A percentile compares a stretch with the other conserved stretches of the same genome.
phyloP scores from a whole-genome alignment of 306 rosid genomes.

The Casuarina equisetifolia region DNA sequence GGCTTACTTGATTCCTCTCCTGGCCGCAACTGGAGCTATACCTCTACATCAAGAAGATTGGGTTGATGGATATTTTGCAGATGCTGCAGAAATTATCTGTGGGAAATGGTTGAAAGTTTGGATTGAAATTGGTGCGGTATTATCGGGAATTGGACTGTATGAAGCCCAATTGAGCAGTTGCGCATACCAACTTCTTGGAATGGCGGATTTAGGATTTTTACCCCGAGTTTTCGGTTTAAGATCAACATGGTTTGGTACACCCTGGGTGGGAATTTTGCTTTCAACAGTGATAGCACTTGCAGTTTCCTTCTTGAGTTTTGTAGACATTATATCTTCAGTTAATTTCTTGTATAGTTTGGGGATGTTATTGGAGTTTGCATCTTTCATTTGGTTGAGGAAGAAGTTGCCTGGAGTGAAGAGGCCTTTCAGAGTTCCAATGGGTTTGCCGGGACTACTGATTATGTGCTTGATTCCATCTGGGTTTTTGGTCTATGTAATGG shows the following conservation, averaged over 20 bases:
- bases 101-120: slow-evolving; percentile 78
- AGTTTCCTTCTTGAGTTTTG: slow-evolving; percentile 45
- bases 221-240: slow-evolving; percentile 54
- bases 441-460: slow-evolving; percentile 38
- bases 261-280: slow-evolving; percentile 74
- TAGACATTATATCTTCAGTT: slow-evolving; percentile 61
- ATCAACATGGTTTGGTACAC: slow-evolving; percentile 67
- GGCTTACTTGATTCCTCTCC: slow-evolving; percentile 48
- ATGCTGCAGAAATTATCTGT: slow-evolving; percentile 53
- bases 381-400: slow-evolving; percentile 59
- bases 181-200: slow-evolving; percentile 73
- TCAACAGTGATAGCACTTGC: slow-evolving; percentile 52
- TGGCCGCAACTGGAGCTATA: slow-evolving; percentile 53
- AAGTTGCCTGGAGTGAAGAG: slow-evolving; percentile 51
- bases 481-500: slow-evolving; percentile 62
- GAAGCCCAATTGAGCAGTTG: slow-evolving; percentile 81
- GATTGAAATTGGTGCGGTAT: slow-evolving; percentile 71
- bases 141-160: slow-evolving; percentile 60
- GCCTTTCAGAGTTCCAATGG: slow-evolving; percentile 65
- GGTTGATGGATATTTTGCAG: slow-evolving; percentile 56
- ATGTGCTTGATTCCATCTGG: slow-evolving; percentile 74
- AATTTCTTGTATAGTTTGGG: slow-evolving; percentile 87
- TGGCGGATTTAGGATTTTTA: slow-evolving; percentile 69
- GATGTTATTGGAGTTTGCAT: slow-evolving; percentile 82
- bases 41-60: slow-evolving; percentile 45